These are phyloP conservation scores for Lactarius indigo DNA, from an alignment of 768 basidiomycete species.

Conservation along the genomic window DNA sequence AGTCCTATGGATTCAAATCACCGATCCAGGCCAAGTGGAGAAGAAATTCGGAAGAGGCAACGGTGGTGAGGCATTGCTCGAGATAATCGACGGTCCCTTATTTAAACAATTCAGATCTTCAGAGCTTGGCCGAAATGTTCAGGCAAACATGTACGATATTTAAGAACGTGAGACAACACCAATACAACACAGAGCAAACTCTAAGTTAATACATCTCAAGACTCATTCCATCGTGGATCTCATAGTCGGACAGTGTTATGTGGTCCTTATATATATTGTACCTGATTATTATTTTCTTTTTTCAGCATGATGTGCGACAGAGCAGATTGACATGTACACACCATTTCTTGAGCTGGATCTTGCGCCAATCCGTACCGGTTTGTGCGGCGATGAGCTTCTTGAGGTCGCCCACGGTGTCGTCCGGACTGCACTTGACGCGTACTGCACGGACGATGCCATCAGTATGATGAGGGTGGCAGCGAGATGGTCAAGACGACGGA, in stretches of 20 bases:
- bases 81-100: neutral
- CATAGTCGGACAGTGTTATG: conserved; percentile 87
- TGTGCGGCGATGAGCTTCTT: conserved; percentile 98
- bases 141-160: neutral
- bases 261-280: conserved; percentile 96
- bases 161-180: neutral
- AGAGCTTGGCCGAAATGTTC: neutral
- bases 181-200: neutral
- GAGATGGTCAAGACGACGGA: conserved; percentile 33
- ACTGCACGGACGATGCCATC: conserved; percentile 44
- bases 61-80: neutral
- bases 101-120: neutral
- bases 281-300: conserved; percentile 47
- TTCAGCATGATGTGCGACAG: neutral
- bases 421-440: conserved; percentile 90
- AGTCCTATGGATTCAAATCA: too few relatives aligned
- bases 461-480: neutral
- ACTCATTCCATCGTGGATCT: conserved; percentile 91
- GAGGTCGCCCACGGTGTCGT: conserved; percentile 96
- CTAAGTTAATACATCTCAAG: conserved; percentile 78
- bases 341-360: conserved; percentile 98
- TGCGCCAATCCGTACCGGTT: conserved; percentile 78
- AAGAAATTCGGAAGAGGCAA: neutral
- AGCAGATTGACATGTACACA: conserved; percentile 35
- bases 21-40: too few relatives aligned